Evolutionary conservation across 129 eudicot species (phyloP).

Genomic region (Flaveria bidentis): DNA sequence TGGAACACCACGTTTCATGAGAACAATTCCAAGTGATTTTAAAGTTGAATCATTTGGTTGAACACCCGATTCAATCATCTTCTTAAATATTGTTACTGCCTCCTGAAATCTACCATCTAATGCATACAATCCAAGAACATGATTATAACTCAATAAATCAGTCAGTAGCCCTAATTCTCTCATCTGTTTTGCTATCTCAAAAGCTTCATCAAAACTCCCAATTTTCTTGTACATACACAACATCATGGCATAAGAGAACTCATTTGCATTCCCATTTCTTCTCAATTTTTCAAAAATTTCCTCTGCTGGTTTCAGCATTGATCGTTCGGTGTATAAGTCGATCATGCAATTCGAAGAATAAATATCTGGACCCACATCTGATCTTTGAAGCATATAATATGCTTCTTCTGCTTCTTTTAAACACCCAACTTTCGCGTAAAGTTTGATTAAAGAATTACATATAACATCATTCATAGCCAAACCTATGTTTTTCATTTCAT

Average conservation of each 20-base stretch:
- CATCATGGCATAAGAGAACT: constrained; percentile 95
- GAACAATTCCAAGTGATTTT: constrained; percentile 55
- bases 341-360: constrained; percentile 85
- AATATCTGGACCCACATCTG: constrained; percentile 54
- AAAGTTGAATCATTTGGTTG: constrained; percentile 75
- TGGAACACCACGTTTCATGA: constrained; percentile 79
- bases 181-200: constrained; percentile 65
- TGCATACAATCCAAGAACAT: constrained; percentile 71
- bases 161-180: constrained; percentile 69
- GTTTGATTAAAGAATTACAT: constrained; percentile 68
- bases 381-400: constrained; percentile 49
- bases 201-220: constrained; percentile 70
- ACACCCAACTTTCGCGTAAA: constrained; percentile 81
- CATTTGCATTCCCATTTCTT: constrained; percentile 62
- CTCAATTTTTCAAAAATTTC: constrained; percentile 55
- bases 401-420: constrained; percentile 74
- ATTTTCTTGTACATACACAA: constrained; percentile 78
- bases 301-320: constrained; percentile 72
- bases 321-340: constrained; percentile 68
- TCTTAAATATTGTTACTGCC: constrained; percentile 59
- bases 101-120: constrained; percentile 78
- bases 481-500: constrained; percentile 52
- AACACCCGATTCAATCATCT: constrained; percentile 60
- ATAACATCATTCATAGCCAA: constrained; percentile 65
- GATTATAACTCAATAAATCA: constrained; percentile 74